phyloP scores from a whole-genome alignment of 805 yeast species.

The Ogataea minuta region DNA sequence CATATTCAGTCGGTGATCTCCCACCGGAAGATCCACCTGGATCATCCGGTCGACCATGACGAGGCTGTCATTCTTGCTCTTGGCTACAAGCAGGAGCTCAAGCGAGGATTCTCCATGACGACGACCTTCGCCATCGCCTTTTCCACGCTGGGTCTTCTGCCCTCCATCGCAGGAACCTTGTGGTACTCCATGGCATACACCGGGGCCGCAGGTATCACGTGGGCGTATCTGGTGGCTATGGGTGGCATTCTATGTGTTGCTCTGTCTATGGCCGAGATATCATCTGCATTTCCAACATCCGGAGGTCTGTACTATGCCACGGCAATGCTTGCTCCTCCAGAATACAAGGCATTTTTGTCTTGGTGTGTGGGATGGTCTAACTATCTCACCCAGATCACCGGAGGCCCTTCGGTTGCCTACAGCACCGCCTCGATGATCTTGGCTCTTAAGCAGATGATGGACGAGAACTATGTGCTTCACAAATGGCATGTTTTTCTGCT shows the following conservation, averaged over 20 bases:
- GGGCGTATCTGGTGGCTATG: constrained; percentile 60
- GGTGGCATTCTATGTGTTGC: constrained; percentile 57
- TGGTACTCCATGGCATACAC: constrained; percentile 58
- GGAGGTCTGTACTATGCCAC: constrained; percentile 73
- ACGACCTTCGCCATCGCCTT: constrained; percentile 63
- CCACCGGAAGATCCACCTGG: constrained; percentile 35
- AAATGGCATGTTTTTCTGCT: constrained; percentile 52
- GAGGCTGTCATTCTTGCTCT: constrained; percentile 55
- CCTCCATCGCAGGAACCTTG: constrained; percentile 65
- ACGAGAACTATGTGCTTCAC: constrained; percentile 40
- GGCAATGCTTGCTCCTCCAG: constrained; percentile 57
- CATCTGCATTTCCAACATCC: constrained; percentile 64
- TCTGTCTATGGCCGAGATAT: constrained; percentile 60
- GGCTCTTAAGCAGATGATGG: constrained; percentile 44
- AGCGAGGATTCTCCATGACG: constrained; percentile 56
- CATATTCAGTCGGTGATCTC: constrained; percentile 23
- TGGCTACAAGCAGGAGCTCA: constrained; percentile 65
- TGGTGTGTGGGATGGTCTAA: constrained; percentile 67
- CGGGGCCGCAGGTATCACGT: constrained; percentile 62
- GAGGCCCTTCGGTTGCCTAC: constrained; percentile 59
- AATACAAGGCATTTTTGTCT: constrained; percentile 50
- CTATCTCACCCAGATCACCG: constrained; percentile 63
- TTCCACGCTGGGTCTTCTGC: constrained; percentile 62
- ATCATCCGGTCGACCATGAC: constrained; percentile 47
- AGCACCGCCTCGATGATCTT: constrained; percentile 56